These are phyloP conservation scores for Borealophlyctis nickersoniae DNA, from an alignment of 192 early-diverging fungal species.

Conservation along the genomic window DNA sequence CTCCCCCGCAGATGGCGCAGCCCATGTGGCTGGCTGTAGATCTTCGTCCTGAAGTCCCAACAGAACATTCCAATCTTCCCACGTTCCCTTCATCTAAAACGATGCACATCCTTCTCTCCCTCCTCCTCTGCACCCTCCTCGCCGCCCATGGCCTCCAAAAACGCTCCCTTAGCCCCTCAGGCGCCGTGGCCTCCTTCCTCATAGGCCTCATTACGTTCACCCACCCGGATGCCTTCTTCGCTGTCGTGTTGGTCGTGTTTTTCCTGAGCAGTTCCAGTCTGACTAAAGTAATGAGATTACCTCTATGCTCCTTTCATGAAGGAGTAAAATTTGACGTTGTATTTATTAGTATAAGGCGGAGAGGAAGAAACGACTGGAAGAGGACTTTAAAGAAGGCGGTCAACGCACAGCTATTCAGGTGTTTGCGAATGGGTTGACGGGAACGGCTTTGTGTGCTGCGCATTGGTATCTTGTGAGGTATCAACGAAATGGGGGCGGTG, in stretches of 20 bases:
- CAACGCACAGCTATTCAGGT: constrained; percentile 59
- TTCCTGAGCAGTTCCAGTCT: constrained; percentile 63
- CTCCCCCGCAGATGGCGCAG: too few species aligned
- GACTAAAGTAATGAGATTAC: constrained; percentile 50
- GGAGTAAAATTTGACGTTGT: too few species aligned
- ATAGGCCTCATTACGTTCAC: constrained; percentile 74
- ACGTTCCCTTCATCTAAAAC: too few species aligned
- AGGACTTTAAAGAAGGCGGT: constrained; percentile 40
- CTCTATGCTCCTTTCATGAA: too few species aligned
- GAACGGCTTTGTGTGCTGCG: constrained; percentile 25
- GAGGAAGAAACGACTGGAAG: constrained; percentile 39
- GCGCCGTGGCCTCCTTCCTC: constrained; percentile 67
- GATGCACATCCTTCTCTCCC: constrained; percentile 49
- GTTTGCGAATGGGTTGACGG: constrained; percentile 51
- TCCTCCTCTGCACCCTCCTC: constrained; percentile 45
- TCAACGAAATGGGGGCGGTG: too few species aligned
- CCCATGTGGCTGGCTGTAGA: too few species aligned
- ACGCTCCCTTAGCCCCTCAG: constrained; percentile 67
- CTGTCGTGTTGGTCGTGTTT: constrained; percentile 67
- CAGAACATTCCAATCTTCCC: too few species aligned
- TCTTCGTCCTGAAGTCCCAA: too few species aligned
- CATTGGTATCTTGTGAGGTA: constrained; percentile 12
- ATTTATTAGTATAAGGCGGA: constrained; percentile 20
- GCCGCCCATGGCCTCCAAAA: constrained; percentile 59
- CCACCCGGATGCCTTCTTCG: constrained; percentile 61